A percentile compares a stretch with the other conserved stretches of the same genome.
Evolutionary conservation across 2,329 filamentous ascomycete species (phyloP).

Genomic region (Epichloe bromicola): DNA sequence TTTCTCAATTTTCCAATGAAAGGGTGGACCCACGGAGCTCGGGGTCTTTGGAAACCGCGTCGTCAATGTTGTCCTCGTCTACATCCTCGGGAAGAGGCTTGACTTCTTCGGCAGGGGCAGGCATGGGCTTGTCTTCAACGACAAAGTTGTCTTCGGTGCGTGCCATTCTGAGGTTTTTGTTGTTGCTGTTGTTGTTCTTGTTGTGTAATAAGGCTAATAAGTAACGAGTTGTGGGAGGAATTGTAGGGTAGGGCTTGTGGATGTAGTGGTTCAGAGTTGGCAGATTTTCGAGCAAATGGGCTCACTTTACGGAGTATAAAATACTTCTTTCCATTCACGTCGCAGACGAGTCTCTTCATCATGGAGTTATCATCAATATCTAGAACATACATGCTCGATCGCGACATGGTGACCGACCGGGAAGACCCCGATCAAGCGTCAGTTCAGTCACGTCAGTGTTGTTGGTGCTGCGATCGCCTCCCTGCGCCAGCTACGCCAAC

Average conservation of each 20-base stretch:
- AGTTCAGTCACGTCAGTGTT: neutral
- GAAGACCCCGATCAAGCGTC: neutral
- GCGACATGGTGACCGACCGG: neutral
- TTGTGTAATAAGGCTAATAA: neutral
- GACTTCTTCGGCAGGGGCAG: neutral
- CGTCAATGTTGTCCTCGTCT: conserved; percentile 1
- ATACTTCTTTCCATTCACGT: no score
- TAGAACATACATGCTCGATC: neutral
- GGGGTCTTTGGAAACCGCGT: conserved; percentile 1
- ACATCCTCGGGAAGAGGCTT: conserved; percentile 5
- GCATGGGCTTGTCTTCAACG: neutral
- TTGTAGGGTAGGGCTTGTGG: no score
- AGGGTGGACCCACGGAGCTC: conserved; percentile 1
- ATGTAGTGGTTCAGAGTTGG: no score
- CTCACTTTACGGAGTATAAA: no score
- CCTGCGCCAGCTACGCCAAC: neutral
- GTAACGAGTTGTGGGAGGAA: no score
- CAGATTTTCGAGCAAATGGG: no score
- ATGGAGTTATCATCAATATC: neutral
- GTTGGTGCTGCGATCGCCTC: neutral
- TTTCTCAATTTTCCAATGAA: no score
- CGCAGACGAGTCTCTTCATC: no score
- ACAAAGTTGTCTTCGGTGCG: conserved; percentile 1
- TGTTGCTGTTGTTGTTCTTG: neutral
- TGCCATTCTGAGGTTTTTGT: neutral